Evolutionary conservation across 352 stramenopile genomes (phyloP), one percentile per base, ranked within the genome.

Genomic region (Phytophthora colocasiae): DNA sequence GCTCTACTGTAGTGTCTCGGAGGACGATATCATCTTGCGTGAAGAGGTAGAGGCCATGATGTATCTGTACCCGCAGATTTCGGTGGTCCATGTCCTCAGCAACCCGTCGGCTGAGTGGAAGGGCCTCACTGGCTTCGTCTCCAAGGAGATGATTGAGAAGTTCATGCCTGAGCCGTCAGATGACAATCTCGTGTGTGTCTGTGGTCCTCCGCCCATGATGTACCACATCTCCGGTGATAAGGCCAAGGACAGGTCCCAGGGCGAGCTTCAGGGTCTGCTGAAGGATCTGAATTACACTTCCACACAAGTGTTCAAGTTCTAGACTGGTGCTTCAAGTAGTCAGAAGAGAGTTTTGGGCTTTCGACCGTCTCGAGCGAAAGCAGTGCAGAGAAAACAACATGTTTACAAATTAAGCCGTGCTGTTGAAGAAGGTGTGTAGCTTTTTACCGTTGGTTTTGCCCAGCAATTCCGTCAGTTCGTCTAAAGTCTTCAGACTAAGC

Each of bases 161-260:
- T 78, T 87, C 73, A 90, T 98, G 53, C 90, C 91, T 0, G 71
- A 64, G 40, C 86, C 91, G 10, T 87, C 83, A 11, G 75, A 93
- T 29, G 87, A 97, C 27, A 67, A 86, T 66, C 69, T 97, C 24
- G 77, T 98, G 29, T 94, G 91, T 39, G 89, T 97, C 49, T 97
- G 91, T 66, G 92, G 92, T 12, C 92, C 92, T 19, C 91, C 84
- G 10, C 81, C 86, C 17, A 95, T 97, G 82, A 96, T 97, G 90
- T 90, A 95, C 73, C 83, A 93, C 62, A 63, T 97, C 47, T 97
- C 85, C 39, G 89, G 91, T 50, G 78, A 93, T 72, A 96, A 96
- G 75, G 85, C 83, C 31, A 87, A 91, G 75, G 89, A 97, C 76
- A 90, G 69, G 46, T 83, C 75, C 39, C 91, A 97, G 73, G 91